phyloP scores from a whole-genome alignment of 2,329 filamentous ascomycete genomes.

The Penicillium glabrum region DNA sequence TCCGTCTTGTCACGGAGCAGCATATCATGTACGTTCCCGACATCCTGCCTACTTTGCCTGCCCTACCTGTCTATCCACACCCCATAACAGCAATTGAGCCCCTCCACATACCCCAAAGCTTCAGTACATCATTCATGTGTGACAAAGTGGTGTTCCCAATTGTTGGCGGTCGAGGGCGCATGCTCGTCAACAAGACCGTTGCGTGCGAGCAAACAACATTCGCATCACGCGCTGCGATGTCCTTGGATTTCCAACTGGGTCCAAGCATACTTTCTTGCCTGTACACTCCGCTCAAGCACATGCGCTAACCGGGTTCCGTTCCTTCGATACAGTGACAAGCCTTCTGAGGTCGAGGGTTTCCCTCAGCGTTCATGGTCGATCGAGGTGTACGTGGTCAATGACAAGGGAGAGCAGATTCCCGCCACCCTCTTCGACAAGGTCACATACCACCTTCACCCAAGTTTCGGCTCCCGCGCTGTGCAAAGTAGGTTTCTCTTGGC shows the following conservation, averaged over 20 bases:
- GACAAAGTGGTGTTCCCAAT: neutral
- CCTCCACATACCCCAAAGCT: neutral
- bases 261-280: neutral
- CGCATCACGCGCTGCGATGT: neutral
- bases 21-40: conserved; percentile 70
- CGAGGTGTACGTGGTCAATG: conserved; percentile 78
- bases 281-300: neutral
- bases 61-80: neutral
- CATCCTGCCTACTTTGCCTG: conserved; percentile 5
- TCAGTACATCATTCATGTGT: neutral
- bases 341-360: conserved; percentile 79
- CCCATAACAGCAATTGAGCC: neutral
- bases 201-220: neutral
- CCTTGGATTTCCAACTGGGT: neutral
- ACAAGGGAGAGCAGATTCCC: conserved; percentile 78
- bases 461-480: conserved; percentile 75
- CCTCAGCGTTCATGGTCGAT: conserved; percentile 93
- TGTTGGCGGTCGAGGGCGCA: neutral
- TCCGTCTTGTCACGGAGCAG: conserved; percentile 94
- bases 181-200: neutral
- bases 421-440: conserved; percentile 90
- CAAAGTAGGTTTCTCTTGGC: conserved; percentile 66
- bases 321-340: conserved; percentile 64
- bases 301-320: neutral
- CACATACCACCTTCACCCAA: conserved; percentile 89